These are phyloP conservation scores for Coemansia sp. DNA, from an alignment of 192 early-diverging fungal genomes.

Conservation along the genomic window DNA sequence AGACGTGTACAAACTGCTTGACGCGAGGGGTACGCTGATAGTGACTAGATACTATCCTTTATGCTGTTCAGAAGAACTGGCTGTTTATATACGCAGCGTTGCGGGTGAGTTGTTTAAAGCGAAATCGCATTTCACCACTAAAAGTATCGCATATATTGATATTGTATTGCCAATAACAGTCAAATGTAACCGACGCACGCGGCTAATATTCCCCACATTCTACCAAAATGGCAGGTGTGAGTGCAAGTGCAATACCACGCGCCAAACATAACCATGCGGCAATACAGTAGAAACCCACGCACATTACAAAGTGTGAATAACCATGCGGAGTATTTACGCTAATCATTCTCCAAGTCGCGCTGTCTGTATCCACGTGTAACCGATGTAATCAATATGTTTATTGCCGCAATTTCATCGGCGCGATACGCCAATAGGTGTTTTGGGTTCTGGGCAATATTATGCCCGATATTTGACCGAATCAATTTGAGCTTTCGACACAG, in stretches of 20 bases:
- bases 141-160: not conserved
- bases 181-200: no score
- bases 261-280: no score
- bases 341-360: conserved; percentile 25
- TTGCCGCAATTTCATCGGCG: conserved; percentile 35
- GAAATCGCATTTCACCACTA: not conserved
- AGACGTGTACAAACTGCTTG: not conserved
- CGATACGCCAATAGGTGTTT: not conserved
- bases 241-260: no score
- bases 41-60: not conserved
- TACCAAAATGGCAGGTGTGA: no score
- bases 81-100: conserved; percentile 9
- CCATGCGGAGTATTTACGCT: not conserved
- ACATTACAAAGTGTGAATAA: no score
- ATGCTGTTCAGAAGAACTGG: not conserved
- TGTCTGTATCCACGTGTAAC: conserved; percentile 44
- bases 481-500: conserved; percentile 32
- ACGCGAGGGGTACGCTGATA: not conserved
- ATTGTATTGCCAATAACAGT: not conserved
- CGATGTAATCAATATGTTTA: conserved; percentile 40
- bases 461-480: conserved; percentile 19
- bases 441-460: conserved; percentile 1
- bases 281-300: no score
- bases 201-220: no score
- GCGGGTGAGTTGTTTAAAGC: not conserved